Base-by-base conservation (phyloP, 2,329 filamentous ascomycete species). In the Hortaea werneckii region DNA sequence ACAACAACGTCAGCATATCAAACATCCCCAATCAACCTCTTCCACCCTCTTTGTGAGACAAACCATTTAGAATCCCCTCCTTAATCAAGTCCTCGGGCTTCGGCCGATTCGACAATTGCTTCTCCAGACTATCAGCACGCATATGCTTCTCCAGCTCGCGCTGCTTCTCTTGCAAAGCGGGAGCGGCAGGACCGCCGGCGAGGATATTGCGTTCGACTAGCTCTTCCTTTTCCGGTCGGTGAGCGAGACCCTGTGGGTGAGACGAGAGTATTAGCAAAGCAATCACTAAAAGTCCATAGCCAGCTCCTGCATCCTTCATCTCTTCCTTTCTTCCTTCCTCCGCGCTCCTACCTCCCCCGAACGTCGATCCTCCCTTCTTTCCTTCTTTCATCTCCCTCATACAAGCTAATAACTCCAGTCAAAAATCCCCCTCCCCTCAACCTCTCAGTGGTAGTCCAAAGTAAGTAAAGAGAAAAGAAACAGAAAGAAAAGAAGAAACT, bases 151-250 rank as follows among this genome's bases (percentile, higher is more conserved):
- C 80, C 37, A 95, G 80, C 71, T 94, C 86, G 60, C 78, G 83
- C 66, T 92, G 87, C 51, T 87, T 80, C 46, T 83, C 87, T 61
- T 83, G 81, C 44, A 95, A 72, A 2, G 83, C 77, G 0, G 89
- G 88, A 0, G 88, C 87, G 12, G 84, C 87, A 43, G 67, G 83
- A 29, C 84, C 84, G 46, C 81, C 79, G 27, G 86, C 85, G 27
- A 95, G 80, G 64, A 95, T 95, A 67, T 95, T 94, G 56, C 82
- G 84, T 63, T 92, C 84, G 51, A 95, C 72, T 20, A 95, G 74
- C 59, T 87, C 80, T 32, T 87, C 78, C 47, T 85, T 80, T 20
- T 87, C 77, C 4, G 80, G 78, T 11, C 82, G 68, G 47, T 77
- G 73, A 54, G 78, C 74, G 9, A 85, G 69, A 27, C 77, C 74